Base-by-base conservation (phyloP, 768 basidiomycete species). In the Pulveroboletus sp. region DNA sequence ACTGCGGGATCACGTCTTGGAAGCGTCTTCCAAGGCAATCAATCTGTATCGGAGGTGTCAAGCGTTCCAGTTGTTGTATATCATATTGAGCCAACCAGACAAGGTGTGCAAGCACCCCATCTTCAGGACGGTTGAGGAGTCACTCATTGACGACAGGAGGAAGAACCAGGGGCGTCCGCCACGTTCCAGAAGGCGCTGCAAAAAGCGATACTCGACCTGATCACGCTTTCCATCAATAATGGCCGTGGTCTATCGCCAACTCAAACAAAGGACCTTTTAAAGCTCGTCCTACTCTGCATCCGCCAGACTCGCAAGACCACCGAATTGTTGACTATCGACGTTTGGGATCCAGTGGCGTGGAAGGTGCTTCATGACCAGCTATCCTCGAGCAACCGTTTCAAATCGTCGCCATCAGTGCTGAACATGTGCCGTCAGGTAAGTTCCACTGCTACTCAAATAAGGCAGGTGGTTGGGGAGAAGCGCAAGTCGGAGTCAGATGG, bases 1-100 rank as follows among this genome's bases (percentile, higher is more conserved):
- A 32, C 66, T 93, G 18, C 79, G 83, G 9, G 64, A 73, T 15
- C 74, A 78, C 48, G 64, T 95, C n/a, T 55, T 90, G 33, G 72
- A 76, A 15, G 67, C 81, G 8, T 73, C 78, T 1, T 69, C 63
- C 36, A 79, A 78, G 49, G 79, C 85, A 5, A 77, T 89, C 57
- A 96, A 96, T 61, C 67, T 74, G 1, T 95, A 88, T 64, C 77
- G 94, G 46, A 81, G 79, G 64, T 75, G 75, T 40, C 92, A 94
- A 65, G 81, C 77, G 5, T 83, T 89, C 66, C 79, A 83, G 28
- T 76, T 96, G 26, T 64, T 94, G 14, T 79, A 87, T 46, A 66
- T 75, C 8, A 72, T 96, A 10, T 55, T 89, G 39, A 76, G 70
- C 45, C 79, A 81, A 47, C 57, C 56, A 5, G 46, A 52, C 38